phyloP scores from a whole-genome alignment of 495 filamentous ascomycete genomes.

The Parathielavia appendiculata region DNA sequence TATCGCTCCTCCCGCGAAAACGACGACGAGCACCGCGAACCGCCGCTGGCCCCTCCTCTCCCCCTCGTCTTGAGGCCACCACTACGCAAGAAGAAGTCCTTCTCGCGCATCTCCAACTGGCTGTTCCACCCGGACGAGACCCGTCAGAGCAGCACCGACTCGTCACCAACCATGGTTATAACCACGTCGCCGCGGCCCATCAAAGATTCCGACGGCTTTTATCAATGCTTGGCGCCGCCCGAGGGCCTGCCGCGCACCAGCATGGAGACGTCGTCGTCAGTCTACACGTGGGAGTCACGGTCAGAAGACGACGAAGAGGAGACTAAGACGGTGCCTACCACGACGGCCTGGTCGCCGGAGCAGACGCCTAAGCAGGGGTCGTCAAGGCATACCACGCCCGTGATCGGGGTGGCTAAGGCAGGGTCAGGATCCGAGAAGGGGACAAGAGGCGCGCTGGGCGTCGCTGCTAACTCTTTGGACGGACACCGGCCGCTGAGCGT shows the following conservation, averaged over 20 bases:
- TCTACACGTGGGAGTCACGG: slow-evolving; percentile 36
- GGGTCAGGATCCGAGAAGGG: slow-evolving; percentile 31
- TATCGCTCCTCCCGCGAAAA: background rate
- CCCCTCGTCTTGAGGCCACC: slow-evolving; percentile 48
- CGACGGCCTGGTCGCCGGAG: slow-evolving; percentile 31
- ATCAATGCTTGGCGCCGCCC: slow-evolving; percentile 44
- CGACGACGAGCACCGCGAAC: slow-evolving; percentile 23
- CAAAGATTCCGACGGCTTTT: slow-evolving; percentile 46
- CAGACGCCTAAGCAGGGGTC: slow-evolving; percentile 23
- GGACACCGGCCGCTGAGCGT: slow-evolving; percentile 39
- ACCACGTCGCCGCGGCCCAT: slow-evolving; percentile 48
- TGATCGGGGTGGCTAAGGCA: slow-evolving; percentile 21
- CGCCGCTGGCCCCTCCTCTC: slow-evolving; percentile 47
- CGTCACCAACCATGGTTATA: background rate
- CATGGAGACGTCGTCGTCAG: slow-evolving; percentile 37
- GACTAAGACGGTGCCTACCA: slow-evolving; percentile 34
- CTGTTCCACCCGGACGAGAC: slow-evolving; percentile 38
- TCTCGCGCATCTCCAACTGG: slow-evolving; percentile 53
- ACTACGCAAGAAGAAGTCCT: slow-evolving; percentile 54
- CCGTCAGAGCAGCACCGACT: slow-evolving; percentile 21
- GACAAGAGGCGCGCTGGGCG: background rate
- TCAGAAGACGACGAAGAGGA: slow-evolving; percentile 13
- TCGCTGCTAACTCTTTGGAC: background rate
- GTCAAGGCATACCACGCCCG: slow-evolving; percentile 27
- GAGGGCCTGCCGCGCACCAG: slow-evolving; percentile 29